Conservation (phyloP, 495 filamentous ascomycete genomes). For the Hypomontagnella submonticulosa region DNA sequence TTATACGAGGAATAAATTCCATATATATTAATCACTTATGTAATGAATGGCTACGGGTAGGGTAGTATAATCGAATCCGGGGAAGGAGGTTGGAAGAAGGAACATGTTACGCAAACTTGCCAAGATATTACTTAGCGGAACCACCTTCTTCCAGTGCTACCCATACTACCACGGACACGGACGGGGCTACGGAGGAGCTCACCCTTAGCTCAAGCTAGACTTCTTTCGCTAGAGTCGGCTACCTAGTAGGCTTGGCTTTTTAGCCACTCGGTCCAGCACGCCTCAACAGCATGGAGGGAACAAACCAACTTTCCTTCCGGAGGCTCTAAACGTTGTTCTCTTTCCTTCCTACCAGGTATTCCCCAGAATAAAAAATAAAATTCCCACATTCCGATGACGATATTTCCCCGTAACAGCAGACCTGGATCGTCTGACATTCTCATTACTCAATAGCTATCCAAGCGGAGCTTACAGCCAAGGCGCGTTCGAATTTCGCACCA, state of each 20-base stretch:
- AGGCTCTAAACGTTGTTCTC: slow-evolving; percentile 10
- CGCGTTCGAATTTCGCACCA: slow-evolving; percentile 31
- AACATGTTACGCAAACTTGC: slow-evolving; percentile 20
- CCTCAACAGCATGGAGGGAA: not conserved
- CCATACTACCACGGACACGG: not conserved
- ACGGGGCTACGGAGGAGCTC: slow-evolving; percentile 18
- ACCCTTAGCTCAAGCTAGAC: slow-evolving; percentile 2
- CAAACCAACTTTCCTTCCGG: slow-evolving; percentile 15
- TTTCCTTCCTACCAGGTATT: slow-evolving; percentile 10
- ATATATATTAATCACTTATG: not conserved
- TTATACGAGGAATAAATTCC: slow-evolving; percentile 12
- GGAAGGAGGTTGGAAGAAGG: slow-evolving; percentile 26
- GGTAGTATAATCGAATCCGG: slow-evolving; percentile 29
- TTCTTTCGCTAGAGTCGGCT: slow-evolving; percentile 26
- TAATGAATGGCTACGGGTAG: slow-evolving; percentile 7
- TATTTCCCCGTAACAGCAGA: slow-evolving; percentile 39
- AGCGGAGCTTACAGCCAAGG: slow-evolving; percentile 41
- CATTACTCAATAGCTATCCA: slow-evolving; percentile 48
- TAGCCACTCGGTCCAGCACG: slow-evolving; percentile 12
- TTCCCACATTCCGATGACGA: slow-evolving; percentile 40
- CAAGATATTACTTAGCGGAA: slow-evolving; percentile 10
- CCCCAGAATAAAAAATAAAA: slow-evolving; percentile 29
- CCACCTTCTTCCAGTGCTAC: not conserved
- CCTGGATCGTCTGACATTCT: slow-evolving; percentile 40
- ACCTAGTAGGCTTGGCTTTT: slow-evolving; percentile 27